Conservation (phyloP, 2,329 filamentous ascomycete genomes). For the Hymenoscyphus fructigenus region DNA sequence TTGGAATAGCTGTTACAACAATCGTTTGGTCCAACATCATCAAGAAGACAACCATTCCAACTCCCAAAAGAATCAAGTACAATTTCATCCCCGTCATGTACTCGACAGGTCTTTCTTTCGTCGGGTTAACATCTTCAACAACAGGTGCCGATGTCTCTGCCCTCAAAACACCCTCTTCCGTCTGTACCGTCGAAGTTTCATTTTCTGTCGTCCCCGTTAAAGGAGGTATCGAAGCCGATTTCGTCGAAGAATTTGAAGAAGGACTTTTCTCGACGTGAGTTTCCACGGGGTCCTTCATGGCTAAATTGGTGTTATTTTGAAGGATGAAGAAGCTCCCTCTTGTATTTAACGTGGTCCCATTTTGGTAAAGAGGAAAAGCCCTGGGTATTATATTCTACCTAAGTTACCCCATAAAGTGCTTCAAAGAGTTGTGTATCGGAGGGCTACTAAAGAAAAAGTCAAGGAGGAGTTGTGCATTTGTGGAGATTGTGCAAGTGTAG, state of each 20-base stretch:
- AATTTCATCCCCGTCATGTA: conserved; percentile 18
- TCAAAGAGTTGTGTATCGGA: neutral
- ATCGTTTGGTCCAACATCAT: conserved; percentile 44
- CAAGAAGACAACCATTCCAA: conserved; percentile 27
- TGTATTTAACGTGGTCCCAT: neutral
- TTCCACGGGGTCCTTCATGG: neutral
- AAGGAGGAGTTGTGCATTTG: neutral
- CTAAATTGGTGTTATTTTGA: neutral
- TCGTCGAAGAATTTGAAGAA: neutral
- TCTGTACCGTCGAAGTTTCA: neutral
- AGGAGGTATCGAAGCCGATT: neutral
- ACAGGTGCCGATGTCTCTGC: neutral
- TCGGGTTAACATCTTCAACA: neutral
- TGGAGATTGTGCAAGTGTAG: neutral
- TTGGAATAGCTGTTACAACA: conserved; percentile 37
- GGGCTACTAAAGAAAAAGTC: neutral
- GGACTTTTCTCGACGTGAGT: neutral
- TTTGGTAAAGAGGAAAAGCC: neutral
- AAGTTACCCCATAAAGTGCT: neutral
- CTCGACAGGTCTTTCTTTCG: neutral
- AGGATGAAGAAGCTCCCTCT: neutral
- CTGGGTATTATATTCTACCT: neutral
- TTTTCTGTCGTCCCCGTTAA: neutral
- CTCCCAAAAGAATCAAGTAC: conserved; percentile 19
- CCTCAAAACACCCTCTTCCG: neutral